A percentile compares a stretch with the other conserved stretches of the same genome.
These are phyloP conservation scores for Paragyromitra xinjiangensis DNA, from an alignment of 495 filamentous ascomycete species.

Conservation along the genomic window DNA sequence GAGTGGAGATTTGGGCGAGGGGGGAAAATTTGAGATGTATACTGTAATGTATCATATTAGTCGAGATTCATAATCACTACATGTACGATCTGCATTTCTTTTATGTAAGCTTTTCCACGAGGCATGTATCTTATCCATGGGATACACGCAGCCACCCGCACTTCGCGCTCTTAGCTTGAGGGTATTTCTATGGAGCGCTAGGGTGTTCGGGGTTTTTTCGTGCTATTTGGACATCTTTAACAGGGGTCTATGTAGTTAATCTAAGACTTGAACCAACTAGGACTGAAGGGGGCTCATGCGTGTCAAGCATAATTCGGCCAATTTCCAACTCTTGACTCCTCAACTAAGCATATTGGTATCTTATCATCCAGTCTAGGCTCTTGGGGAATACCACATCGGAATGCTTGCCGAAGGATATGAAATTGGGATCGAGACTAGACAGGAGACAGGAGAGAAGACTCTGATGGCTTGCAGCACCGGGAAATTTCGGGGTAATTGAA, in stretches of 20 bases:
- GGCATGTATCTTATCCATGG: constrained; percentile 42
- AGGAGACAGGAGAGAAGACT: constrained; percentile 1
- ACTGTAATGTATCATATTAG: constrained; percentile 48
- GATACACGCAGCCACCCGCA: constrained; percentile 42
- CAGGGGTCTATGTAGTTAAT: constrained; percentile 21
- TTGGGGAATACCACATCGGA: neutral
- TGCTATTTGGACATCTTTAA: constrained; percentile 8
- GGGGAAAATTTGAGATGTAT: constrained; percentile 15
- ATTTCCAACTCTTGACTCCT: constrained; percentile 28
- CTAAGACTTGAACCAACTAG: constrained; percentile 12
- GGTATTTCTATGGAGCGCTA: constrained; percentile 35
- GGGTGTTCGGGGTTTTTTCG: constrained; percentile 1
- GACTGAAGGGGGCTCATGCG: neutral
- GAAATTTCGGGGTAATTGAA: constrained; percentile 10
- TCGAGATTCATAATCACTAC: constrained; percentile 34
- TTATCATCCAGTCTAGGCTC: constrained; percentile 11
- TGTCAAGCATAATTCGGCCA: constrained; percentile 21
- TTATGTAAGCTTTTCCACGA: constrained; percentile 48
- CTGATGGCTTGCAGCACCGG: constrained; percentile 25
- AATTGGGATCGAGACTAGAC: constrained; percentile 5
- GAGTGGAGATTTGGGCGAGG: neutral
- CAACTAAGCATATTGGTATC: constrained; percentile 21
- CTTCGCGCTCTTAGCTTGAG: constrained; percentile 34
- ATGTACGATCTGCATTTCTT: constrained; percentile 31
- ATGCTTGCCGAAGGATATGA: neutral